Base-by-base conservation (phyloP, 148 eudicot species). In the Camellia japonica region DNA sequence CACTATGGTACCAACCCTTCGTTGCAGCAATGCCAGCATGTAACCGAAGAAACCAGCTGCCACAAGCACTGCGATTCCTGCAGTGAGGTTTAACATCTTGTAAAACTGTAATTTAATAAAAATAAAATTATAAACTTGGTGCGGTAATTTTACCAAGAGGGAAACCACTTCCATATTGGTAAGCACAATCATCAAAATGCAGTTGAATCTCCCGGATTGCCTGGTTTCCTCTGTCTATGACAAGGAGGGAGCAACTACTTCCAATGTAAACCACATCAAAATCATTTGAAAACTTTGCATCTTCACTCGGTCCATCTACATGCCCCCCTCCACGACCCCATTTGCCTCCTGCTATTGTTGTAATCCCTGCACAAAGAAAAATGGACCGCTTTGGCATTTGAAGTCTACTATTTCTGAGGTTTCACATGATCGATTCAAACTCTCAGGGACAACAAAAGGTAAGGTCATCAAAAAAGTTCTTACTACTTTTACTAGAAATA, bases 271-370 rank as follows among this genome's bases (percentile, higher is more conserved):
- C 90, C 73, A 96, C 98, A 84, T 96, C 99, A 84, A 96, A 96
- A 73, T 96, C 99, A 83, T 87, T 89, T n/a, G 99, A 96, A 78
- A 96, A 96, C 77, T 91, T 96, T 71, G 99, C 99, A 84, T 96
- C 98, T 74, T 91, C 98, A 82, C 99, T 96, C 8, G 98, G 99
- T 69, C 99, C 99, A 86, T 96, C 99, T n/a, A 90, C 94, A 83
- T 96, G 99, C 42, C 94, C 98, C 79, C 93, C 92, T 30, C 93
- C 93, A 46, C 88, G 90, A 62, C 85, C 83, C 87, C 89, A 82
- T 87, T 93, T 96, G 44, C 99, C 99, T 76, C 99, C 99, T 54
- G 99, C 99, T 81, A 96, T 93, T 18, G 99, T 96, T 75, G 99
- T 93, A 52, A 96, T 93, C 54, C 98, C 97, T 93, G 70, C 43